Evolutionary conservation across 805 yeast species (phyloP).

Genomic region (Candida dajiaensis): DNA sequence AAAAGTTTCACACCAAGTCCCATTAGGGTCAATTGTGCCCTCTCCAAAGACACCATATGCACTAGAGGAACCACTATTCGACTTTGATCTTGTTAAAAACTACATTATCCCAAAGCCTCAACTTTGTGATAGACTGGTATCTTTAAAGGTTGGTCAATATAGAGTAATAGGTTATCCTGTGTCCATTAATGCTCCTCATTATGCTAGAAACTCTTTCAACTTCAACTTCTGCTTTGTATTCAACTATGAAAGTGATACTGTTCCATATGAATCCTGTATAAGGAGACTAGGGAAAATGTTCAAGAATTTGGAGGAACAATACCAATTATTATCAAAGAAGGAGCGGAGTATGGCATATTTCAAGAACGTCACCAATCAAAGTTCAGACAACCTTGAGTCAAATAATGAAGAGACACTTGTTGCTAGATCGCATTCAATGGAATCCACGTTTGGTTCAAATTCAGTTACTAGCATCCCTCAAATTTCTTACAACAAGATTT

Average conservation of each 20-base stretch:
- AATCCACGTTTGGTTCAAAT: conserved; percentile 7
- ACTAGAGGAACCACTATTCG: conserved; percentile 42
- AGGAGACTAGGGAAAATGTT: conserved; percentile 84
- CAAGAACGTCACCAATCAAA: conserved; percentile 9
- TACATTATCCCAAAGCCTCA: conserved; percentile 92
- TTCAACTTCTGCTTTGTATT: conserved; percentile 93
- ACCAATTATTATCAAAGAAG: conserved; percentile 59
- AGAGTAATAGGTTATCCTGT: conserved; percentile 87
- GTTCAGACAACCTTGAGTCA: conserved; percentile 1
- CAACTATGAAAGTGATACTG: conserved; percentile 70
- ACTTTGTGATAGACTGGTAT: conserved; percentile 74
- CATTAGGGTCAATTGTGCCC: conserved; percentile 59
- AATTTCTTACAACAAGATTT: conserved; percentile 24
- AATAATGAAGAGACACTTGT: conserved; percentile 7
- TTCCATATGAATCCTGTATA: conserved; percentile 83
- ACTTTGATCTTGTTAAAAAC: conserved; percentile 82
- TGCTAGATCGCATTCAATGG: conserved; percentile 16
- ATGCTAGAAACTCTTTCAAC: conserved; percentile 86
- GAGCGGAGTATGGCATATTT: conserved; percentile 36
- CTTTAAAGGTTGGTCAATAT: conserved; percentile 64
- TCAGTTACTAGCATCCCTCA: conserved; percentile 4
- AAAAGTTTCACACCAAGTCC: conserved; percentile 85
- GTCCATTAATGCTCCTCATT: conserved; percentile 62
- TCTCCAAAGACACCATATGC: conserved; percentile 26
- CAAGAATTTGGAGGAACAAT: conserved; percentile 85